Evolutionary conservation across 2,329 filamentous ascomycete genomes (phyloP), one percentile per base, ranked within the genome.

Genomic region (Rasamsonia emersonii): DNA sequence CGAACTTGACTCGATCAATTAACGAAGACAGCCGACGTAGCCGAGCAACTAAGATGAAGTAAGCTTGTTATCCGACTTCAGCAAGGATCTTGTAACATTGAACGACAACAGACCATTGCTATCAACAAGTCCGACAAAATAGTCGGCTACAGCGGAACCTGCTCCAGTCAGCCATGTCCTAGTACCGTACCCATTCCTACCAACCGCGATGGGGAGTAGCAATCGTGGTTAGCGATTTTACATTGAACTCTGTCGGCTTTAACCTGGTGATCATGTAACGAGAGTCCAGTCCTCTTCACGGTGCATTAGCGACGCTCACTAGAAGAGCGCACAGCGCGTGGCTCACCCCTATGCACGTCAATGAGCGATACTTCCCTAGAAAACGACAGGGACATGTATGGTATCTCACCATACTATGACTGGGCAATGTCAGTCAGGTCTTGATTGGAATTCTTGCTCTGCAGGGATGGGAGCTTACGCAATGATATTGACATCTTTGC

Each of bases 191-290:
- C 3, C 4, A 18, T 17, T 9, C 4, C 7, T 16, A 38, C 49
- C 20, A 27, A 70, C 70, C 61, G 54, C 68, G 56, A 56, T 79
- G 75, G 1, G 75, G 75, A 9, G 71, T 73, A 3, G 75, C 73
- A 36, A 79, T 69, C 0, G 75, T 79, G 1, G 75, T 79, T 42
- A 79, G 52, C 0, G 74, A 78, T 21, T 86, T 68, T 37, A 94
- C 82, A 51, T 84, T 85, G 42, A 94, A 84, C 30, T 78, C 73
- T 3, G 61, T 59, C 7, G 73, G 73, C 30, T 66, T 64, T 14
- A 79, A 55, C 24, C 59, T 64, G 37, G 70, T 76, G 43, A 79
- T 75, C 71, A 79, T 77, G 44, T 77, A 77, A 36, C 75, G 64
- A 18, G 75, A 67, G 49, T 79, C 75, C 30, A 79, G 67, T 6